Evolutionary conservation across 208 protist genomes (phyloP), one percentile per base, ranked within the genome.

Genomic region (Trypanosoma boissoni): DNA sequence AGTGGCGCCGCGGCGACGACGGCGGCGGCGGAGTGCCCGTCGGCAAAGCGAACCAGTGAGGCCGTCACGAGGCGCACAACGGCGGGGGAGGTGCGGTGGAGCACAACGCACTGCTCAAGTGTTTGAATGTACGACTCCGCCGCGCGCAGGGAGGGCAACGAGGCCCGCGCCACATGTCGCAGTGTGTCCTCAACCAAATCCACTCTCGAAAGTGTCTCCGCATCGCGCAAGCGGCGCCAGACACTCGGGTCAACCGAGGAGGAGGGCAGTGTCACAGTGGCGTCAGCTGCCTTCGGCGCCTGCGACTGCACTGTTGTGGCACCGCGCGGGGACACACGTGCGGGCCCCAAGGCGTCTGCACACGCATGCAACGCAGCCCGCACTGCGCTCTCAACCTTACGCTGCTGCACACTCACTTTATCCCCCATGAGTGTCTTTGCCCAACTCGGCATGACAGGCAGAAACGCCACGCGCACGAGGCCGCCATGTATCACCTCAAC

Each of bases 221-320:
- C 37, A n/a, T 16, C 18, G 32, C 37, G 37, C 16, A 62, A 26
- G 14, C 42, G 6, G 41, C 42, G 26, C 57, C 57, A 62, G 18
- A 51, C 8, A 44, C 51, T 62, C 21, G 42, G 57, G 31, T 62
- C 57, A 9, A 62, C 3, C 16, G 42, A 62, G 28, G 42, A 52
- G 29, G 42, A 62, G 27, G 45, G 42, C 16, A 32, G 20, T 12
- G 1, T 48, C 20, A 2, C 9, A 8, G 16, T 23, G 9, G 21
- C 52, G 16, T 46, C 31, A 14, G 0, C 20, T 20, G 28, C 34
- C n/a, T 2, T 6, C 16, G 2, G 37, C 18, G 44, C n/a, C n/a
- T n/a, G n/a, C n/a, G n/a, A n/a, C n/a, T n/a, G n/a, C n/a, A n/a
- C n/a, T n/a, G n/a, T n/a, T n/a, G n/a, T n/a, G 23, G 10, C 21